phyloP scores from a whole-genome alignment of 805 yeast genomes.

The Hanseniaspora pseudoguilliermondii region DNA sequence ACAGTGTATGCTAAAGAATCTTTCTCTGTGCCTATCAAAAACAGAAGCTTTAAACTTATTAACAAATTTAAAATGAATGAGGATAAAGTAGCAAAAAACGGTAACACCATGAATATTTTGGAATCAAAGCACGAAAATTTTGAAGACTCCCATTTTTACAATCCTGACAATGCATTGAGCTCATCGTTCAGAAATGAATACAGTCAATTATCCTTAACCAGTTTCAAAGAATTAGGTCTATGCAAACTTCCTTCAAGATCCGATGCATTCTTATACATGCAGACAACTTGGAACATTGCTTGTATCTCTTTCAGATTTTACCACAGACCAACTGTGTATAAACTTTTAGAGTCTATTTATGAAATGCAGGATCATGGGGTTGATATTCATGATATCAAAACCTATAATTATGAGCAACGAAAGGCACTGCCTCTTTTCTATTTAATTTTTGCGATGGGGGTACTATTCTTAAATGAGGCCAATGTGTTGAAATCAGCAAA shows the following conservation, averaged over 20 bases:
- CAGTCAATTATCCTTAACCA: not conserved
- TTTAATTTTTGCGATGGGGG: slow-evolving; percentile 82
- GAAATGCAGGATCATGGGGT: slow-evolving; percentile 44
- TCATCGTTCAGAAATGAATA: too few relatives aligned
- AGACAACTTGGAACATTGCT: slow-evolving; percentile 72
- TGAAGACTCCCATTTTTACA: not conserved
- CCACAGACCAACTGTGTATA: slow-evolving; percentile 68
- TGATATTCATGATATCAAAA: slow-evolving; percentile 21
- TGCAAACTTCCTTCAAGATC: slow-evolving; percentile 64
- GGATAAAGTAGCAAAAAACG: not conserved
- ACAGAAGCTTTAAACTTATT: not conserved
- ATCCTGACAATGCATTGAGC: slow-evolving; percentile 13
- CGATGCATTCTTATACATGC: slow-evolving; percentile 55
- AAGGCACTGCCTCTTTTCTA: slow-evolving; percentile 68
- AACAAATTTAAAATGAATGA: not conserved
- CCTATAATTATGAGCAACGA: slow-evolving; percentile 59
- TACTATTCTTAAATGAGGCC: slow-evolving; percentile 47
- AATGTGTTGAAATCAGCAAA: not conserved
- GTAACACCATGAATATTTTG: not conserved
- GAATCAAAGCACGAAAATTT: not conserved
- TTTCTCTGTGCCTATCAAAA: not conserved
- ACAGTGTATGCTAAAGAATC: not conserved
- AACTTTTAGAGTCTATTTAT: slow-evolving; percentile 62
- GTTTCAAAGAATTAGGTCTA: slow-evolving; percentile 15
- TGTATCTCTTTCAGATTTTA: slow-evolving; percentile 76